These are phyloP conservation scores for Penicillium egyptiacum DNA, from an alignment of 495 filamentous ascomycete genomes.

Conservation along the genomic window DNA sequence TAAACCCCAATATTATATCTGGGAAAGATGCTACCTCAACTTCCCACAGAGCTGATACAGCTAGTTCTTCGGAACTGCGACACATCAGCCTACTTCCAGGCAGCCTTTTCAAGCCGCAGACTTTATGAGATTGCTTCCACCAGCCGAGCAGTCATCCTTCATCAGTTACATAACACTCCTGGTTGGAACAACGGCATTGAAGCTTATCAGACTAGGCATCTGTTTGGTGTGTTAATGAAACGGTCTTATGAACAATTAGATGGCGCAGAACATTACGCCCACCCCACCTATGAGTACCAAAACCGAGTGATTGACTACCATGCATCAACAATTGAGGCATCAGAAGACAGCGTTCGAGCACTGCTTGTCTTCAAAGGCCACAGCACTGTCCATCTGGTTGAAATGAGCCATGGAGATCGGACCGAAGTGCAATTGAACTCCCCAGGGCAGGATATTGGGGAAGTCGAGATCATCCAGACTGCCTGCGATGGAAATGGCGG, in stretches of 20 bases:
- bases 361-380: slow-evolving; percentile 32
- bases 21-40: slow-evolving; percentile 31
- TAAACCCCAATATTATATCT: not conserved
- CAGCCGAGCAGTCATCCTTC: slow-evolving; percentile 48
- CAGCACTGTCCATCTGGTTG: slow-evolving; percentile 31
- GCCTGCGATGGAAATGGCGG: slow-evolving; percentile 24
- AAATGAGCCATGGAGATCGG: slow-evolving; percentile 20
- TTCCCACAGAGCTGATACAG: slow-evolving; percentile 45
- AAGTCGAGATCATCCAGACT: slow-evolving; percentile 35
- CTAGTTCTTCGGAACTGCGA: slow-evolving; percentile 38
- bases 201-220: slow-evolving; percentile 19
- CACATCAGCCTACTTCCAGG: slow-evolving; percentile 37
- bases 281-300: slow-evolving; percentile 28
- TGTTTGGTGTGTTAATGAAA: slow-evolving; percentile 31
- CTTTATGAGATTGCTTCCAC: slow-evolving; percentile 87
- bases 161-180: slow-evolving; percentile 39
- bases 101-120: slow-evolving; percentile 31
- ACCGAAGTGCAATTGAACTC: slow-evolving; percentile 14
- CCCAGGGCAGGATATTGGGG: slow-evolving; percentile 29
- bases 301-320: slow-evolving; percentile 26
- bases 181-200: slow-evolving; percentile 22
- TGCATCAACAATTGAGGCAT: slow-evolving; percentile 29
- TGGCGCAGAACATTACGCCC: slow-evolving; percentile 32
- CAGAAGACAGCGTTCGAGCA: slow-evolving; percentile 11
- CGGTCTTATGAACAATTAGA: slow-evolving; percentile 31